These are phyloP conservation scores for Boletus rufocinnamomeus DNA, from an alignment of 768 basidiomycete species.

Conservation along the genomic window DNA sequence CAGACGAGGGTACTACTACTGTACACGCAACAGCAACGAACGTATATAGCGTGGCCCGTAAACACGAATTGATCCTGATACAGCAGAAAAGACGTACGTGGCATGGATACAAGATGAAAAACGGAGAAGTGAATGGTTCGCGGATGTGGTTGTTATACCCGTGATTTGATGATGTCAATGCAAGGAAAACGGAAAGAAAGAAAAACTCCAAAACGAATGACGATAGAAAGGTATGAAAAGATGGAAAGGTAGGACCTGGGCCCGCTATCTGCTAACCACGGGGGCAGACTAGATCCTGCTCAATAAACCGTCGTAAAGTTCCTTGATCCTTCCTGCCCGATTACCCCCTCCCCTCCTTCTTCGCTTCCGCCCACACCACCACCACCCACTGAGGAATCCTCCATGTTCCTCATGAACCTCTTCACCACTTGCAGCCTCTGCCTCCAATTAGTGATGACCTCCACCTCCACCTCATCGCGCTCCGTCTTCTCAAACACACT, in stretches of 20 bases:
- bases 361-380: constrained; percentile 20
- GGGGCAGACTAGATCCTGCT: constrained; percentile 3
- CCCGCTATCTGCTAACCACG: constrained; percentile 8
- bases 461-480: constrained; percentile 65
- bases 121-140: constrained; percentile 7
- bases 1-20: constrained; percentile 4
- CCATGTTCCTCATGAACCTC: constrained; percentile 48
- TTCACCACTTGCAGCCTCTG: constrained; percentile 76
- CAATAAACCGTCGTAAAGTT: constrained; percentile 61
- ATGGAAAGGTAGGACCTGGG: background rate
- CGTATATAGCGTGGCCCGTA: background rate
- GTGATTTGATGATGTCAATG: constrained; percentile 11
- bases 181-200: constrained; percentile 1
- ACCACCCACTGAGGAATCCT: constrained; percentile 22
- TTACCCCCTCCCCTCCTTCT: constrained; percentile 43
- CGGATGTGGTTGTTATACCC: constrained; percentile 11
- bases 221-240: background rate
- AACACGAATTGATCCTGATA: constrained; percentile 10
- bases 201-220: constrained; percentile 16
- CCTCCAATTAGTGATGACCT: constrained; percentile 90
- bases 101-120: constrained; percentile 20
- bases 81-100: constrained; percentile 9
- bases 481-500: constrained; percentile 78
- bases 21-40: constrained; percentile 13
- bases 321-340: constrained; percentile 52